Evolutionary conservation across 2,329 filamentous ascomycete species (phyloP).

Genomic region (Nothopassalora personata): DNA sequence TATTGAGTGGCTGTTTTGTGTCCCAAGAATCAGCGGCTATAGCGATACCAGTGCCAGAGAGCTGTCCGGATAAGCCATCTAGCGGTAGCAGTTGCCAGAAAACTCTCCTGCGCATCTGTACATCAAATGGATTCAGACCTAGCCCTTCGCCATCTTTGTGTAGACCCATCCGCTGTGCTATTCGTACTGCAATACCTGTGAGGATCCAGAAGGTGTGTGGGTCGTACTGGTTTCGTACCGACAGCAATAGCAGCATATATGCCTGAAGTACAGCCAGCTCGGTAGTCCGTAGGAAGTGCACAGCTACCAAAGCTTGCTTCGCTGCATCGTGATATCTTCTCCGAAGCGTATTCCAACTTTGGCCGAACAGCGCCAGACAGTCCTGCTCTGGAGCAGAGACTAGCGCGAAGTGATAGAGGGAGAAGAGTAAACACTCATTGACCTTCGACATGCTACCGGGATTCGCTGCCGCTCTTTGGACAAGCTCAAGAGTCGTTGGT

Average conservation of each 20-base stretch:
- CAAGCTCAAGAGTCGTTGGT: constrained; percentile 49
- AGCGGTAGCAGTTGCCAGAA: constrained; percentile 62
- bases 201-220: constrained; percentile 58
- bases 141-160: constrained; percentile 53
- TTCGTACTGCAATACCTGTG: constrained; percentile 56
- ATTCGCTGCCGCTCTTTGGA: constrained; percentile 39
- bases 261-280: constrained; percentile 64
- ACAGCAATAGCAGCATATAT: constrained; percentile 56
- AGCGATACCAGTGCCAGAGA: constrained; percentile 29
- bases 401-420: constrained; percentile 56
- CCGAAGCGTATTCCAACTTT: constrained; percentile 40
- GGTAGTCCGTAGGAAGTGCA: constrained; percentile 60
- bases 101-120: constrained; percentile 55
- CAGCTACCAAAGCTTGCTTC: constrained; percentile 62
- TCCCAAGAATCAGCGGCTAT: constrained; percentile 28
- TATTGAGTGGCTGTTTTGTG: constrained; percentile 31
- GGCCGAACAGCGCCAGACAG: constrained; percentile 44
- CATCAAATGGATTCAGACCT: constrained; percentile 50
- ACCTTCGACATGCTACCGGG: constrained; percentile 54
- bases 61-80: constrained; percentile 38
- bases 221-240: constrained; percentile 39
- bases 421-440: constrained; percentile 55
- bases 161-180: constrained; percentile 56
- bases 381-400: constrained; percentile 46
- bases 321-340: constrained; percentile 40